phyloP scores from a whole-genome alignment of 164 flowering plant genomes.

The Tetrastigma voinierianum region DNA sequence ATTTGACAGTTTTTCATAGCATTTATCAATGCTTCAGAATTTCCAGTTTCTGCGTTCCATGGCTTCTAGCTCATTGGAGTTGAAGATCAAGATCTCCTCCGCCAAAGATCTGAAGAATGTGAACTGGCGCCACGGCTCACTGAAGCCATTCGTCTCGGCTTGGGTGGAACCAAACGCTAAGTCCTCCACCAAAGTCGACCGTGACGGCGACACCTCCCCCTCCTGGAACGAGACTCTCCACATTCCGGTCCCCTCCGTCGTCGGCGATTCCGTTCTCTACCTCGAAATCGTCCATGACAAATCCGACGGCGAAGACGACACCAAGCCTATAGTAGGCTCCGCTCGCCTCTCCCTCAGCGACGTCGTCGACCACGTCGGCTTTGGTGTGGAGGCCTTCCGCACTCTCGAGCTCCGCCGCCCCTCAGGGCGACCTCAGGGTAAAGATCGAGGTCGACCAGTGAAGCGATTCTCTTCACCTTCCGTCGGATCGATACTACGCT shows the following conservation, averaged over 20 bases:
- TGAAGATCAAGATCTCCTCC: constrained; percentile 51
- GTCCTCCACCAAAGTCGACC: constrained; percentile 55
- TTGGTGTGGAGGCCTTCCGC: too few relatives aligned
- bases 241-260: constrained; percentile 43
- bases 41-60: too few relatives aligned
- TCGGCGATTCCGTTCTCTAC: constrained; percentile 43
- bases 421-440: too few relatives aligned
- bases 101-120: constrained; percentile 82
- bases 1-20: too few relatives aligned
- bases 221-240: constrained; percentile 58
- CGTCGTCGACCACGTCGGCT: too few relatives aligned
- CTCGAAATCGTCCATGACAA: constrained; percentile 50
- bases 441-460: constrained; percentile 45
- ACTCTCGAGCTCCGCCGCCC: too few relatives aligned
- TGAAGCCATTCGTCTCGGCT: constrained; percentile 70
- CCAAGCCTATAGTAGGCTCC: too few relatives aligned
- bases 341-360: too few relatives aligned
- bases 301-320: constrained; percentile 38
- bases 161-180: constrained; percentile 72
- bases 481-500: constrained; percentile 39
- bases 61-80: constrained; percentile 42
- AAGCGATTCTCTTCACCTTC: constrained; percentile 35
- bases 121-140: constrained; percentile 78
- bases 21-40: too few relatives aligned
- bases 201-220: constrained; percentile 55